These are phyloP conservation scores for Tuber microsphaerosporum DNA, from an alignment of 495 filamentous ascomycete genomes.

Conservation along the genomic window DNA sequence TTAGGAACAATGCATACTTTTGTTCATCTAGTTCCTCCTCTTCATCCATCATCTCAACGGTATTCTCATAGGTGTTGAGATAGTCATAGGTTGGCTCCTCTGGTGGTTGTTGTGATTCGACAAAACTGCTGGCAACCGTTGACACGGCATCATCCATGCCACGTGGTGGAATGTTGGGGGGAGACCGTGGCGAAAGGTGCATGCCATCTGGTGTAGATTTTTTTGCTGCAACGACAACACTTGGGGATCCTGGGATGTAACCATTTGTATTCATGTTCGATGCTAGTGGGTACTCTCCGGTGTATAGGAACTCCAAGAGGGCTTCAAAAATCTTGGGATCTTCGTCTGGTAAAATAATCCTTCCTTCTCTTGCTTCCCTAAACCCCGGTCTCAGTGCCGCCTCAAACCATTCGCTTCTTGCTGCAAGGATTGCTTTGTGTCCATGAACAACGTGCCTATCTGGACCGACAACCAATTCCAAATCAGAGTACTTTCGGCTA, in stretches of 20 bases:
- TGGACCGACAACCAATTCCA: conserved; percentile 38
- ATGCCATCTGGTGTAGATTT: conserved; percentile 38
- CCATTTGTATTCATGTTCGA: conserved; percentile 29
- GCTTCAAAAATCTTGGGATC: conserved; percentile 42
- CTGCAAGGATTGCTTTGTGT: conserved; percentile 42
- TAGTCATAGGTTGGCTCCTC: conserved; percentile 37
- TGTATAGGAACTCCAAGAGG: conserved; percentile 40
- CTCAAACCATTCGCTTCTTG: conserved; percentile 41
- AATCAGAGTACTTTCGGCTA: conserved; percentile 38
- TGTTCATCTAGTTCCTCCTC: conserved; percentile 41
- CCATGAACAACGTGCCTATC: conserved; percentile 38
- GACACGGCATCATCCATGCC: conserved; percentile 37
- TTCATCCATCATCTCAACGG: conserved; percentile 37
- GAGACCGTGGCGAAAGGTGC: conserved; percentile 40
- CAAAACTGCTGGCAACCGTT: conserved; percentile 30
- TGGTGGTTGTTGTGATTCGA: conserved; percentile 31
- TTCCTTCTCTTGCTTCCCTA: conserved; percentile 39
- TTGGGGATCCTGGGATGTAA: conserved; percentile 27
- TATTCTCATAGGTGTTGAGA: conserved; percentile 36
- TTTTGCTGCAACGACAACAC: conserved; percentile 32
- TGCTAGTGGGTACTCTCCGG: conserved; percentile 40
- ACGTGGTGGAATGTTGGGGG: conserved; percentile 40
- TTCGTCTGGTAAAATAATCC: conserved; percentile 37
- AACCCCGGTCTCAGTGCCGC: conserved; percentile 38
- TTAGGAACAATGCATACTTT: conserved; percentile 41